Evolutionary conservation across 108 stramenopile species (phyloP).

Genomic region (Chaetoceros tenuissimus): DNA sequence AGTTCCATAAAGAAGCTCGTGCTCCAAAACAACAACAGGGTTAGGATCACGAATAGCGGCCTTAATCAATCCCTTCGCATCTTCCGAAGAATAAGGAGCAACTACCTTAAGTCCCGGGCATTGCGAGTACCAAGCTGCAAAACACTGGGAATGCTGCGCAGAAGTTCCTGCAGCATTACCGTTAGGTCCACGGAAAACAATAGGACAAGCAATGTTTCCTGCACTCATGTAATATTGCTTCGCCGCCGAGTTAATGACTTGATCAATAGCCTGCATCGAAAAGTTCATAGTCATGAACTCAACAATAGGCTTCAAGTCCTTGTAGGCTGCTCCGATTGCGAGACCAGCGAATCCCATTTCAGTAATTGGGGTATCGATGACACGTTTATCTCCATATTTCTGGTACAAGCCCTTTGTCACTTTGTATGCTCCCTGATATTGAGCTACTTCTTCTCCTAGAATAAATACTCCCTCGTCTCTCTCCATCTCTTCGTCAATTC

Average conservation of each 20-base stretch:
- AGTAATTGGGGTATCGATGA: slow-evolving; percentile 99
- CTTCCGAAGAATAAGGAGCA: slow-evolving; percentile 91
- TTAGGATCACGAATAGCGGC: slow-evolving; percentile 99
- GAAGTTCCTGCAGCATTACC: slow-evolving; percentile 95
- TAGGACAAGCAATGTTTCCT: slow-evolving; percentile 90
- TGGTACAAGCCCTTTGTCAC: slow-evolving; percentile 95
- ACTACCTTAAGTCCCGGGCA: slow-evolving; percentile 95
- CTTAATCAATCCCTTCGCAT: slow-evolving; percentile 97
- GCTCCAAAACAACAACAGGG: slow-evolving; percentile 96
- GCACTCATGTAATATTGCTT: slow-evolving; percentile 99
- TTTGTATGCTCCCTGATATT: slow-evolving; percentile 99
- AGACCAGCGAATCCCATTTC: slow-evolving; percentile 99
- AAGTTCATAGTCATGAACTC: slow-evolving; percentile 99
- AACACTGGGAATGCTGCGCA: slow-evolving; percentile 99
- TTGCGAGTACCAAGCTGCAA: slow-evolving; percentile 92
- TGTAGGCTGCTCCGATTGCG: slow-evolving; percentile 91
- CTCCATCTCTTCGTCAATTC: slow-evolving; percentile 98
- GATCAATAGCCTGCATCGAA: slow-evolving; percentile 99
- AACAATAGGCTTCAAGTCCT: slow-evolving; percentile 90
- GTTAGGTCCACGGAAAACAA: slow-evolving; percentile 99
- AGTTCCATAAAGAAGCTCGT: slow-evolving; percentile 97
- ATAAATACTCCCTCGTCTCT: slow-evolving; percentile 86
- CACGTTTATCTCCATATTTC: slow-evolving; percentile 96
- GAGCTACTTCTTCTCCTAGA: slow-evolving; percentile 98
- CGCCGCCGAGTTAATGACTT: slow-evolving; percentile 95